Evolutionary conservation across 768 basidiomycete species (phyloP).

Genomic region (Lactarius tabidus): DNA sequence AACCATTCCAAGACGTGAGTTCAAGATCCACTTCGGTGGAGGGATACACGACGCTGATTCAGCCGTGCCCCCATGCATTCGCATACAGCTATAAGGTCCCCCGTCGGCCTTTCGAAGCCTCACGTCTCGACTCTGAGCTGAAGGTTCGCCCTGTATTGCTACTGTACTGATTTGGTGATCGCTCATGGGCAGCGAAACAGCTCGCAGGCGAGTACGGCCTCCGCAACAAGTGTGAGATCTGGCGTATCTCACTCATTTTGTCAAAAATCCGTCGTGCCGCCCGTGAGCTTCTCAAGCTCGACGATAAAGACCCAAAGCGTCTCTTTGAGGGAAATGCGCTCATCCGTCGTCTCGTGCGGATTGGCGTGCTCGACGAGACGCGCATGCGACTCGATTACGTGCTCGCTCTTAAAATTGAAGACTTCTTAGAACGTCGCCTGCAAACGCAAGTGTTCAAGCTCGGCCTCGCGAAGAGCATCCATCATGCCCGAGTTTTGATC

Average conservation of each 20-base stretch:
- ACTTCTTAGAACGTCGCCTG: conserved; percentile 98
- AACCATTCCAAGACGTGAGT: conserved; percentile 94
- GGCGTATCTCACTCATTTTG: conserved; percentile 96
- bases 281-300: conserved; percentile 99
- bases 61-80: conserved; percentile 61
- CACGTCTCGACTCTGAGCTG: conserved; percentile 98
- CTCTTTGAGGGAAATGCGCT: conserved; percentile 99
- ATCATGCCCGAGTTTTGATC: conserved; percentile 98
- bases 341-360: conserved; percentile 94
- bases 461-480: conserved; percentile 96
- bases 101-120: conserved; percentile 92
- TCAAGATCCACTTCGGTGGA: conserved; percentile 67
- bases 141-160: conserved; percentile 53
- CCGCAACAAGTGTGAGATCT: conserved; percentile 99
- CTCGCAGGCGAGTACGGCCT: conserved; percentile 99
- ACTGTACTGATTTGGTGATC: background rate
- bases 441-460: conserved; percentile 99
- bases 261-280: conserved; percentile 99
- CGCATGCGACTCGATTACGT: conserved; percentile 99
- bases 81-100: conserved; percentile 92
- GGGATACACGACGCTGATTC: conserved; percentile 61
- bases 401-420: conserved; percentile 97
- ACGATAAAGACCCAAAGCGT: conserved; percentile 98
- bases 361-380: conserved; percentile 98
- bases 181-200: conserved; percentile 38